phyloP scores from a whole-genome alignment of 2,329 filamentous ascomycete species.

The Aspergillus flavus region DNA sequence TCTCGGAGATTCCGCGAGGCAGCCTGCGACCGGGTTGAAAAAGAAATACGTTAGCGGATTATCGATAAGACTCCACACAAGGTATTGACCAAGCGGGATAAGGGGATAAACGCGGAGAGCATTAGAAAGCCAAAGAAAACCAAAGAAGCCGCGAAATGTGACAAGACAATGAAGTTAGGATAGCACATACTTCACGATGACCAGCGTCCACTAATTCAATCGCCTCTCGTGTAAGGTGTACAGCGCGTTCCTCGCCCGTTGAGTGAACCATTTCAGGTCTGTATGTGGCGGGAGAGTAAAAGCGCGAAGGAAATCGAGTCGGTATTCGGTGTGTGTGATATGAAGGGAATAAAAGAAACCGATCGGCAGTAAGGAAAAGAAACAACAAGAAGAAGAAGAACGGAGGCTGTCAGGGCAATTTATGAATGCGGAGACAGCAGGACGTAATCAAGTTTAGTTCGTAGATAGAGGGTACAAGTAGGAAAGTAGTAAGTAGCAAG shows the following conservation, averaged over 20 bases:
- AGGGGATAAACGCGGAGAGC: slow-evolving; percentile 7
- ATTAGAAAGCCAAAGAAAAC: background rate
- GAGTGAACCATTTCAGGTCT: slow-evolving; percentile 45
- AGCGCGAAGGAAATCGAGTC: background rate
- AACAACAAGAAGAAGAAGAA: slow-evolving; percentile 1
- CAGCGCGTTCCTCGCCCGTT: slow-evolving; percentile 49
- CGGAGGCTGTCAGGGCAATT: background rate
- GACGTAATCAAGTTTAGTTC: background rate
- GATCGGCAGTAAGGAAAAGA: slow-evolving; percentile 5
- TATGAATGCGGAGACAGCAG: slow-evolving; percentile 1
- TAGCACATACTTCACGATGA: slow-evolving; percentile 45
- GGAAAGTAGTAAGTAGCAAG: background rate
- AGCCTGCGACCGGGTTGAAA: slow-evolving; percentile 35
- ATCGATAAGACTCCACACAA: slow-evolving; percentile 3
- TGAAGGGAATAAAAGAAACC: slow-evolving; percentile 13
- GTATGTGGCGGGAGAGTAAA: slow-evolving; percentile 12
- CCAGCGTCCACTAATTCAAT: slow-evolving; percentile 50
- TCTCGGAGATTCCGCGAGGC: slow-evolving; percentile 52
- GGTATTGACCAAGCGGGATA: background rate
- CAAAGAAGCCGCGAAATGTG: background rate
- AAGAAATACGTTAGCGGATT: slow-evolving; percentile 13
- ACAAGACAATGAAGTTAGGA: background rate
- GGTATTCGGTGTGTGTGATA: background rate
- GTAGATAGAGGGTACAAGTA: background rate
- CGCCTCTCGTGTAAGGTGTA: slow-evolving; percentile 49